A percentile compares a stretch with the other conserved stretches of the same genome.
These are phyloP conservation scores for Cutaneotrichosporon mucoides DNA, from an alignment of 1,284 basidiomycete genomes.

Conservation along the genomic window DNA sequence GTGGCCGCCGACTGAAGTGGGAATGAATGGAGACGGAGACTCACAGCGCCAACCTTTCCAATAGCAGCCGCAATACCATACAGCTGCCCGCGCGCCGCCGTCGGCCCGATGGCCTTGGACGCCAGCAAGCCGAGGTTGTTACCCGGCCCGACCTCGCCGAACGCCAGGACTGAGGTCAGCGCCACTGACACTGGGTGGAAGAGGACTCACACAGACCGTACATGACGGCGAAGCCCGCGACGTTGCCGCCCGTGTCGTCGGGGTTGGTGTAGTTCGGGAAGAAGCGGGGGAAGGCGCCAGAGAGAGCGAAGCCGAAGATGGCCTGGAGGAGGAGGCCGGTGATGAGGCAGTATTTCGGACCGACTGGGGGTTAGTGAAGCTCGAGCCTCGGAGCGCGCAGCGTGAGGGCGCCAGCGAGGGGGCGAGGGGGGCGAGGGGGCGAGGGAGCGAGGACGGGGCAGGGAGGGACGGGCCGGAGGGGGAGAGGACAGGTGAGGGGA, in stretches of 20 bases:
- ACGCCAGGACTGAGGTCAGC: conserved; percentile 67
- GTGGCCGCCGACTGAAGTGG: no score
- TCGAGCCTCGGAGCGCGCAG: no score
- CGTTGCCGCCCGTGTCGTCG: conserved; percentile 17
- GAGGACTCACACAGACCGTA: conserved; percentile 65
- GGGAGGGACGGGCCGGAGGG: no score
- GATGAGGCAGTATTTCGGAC: conserved; percentile 65
- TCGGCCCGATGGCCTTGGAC: conserved; percentile 70
- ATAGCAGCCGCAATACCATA: conserved; percentile 81
- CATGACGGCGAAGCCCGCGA: conserved; percentile 76
- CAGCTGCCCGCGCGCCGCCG: conserved; percentile 77
- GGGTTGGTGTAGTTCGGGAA: background rate
- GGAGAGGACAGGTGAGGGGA: no score
- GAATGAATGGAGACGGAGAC: background rate
- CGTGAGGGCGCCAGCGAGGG: no score
- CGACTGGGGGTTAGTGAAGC: conserved; percentile 15
- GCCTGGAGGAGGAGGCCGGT: conserved; percentile 66
- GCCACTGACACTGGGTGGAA: conserved; percentile 55
- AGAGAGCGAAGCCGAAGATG: conserved; percentile 80
- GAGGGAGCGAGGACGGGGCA: no score
- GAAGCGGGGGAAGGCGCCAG: conserved; percentile 61
- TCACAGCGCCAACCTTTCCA: conserved; percentile 73
- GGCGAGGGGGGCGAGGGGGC: no score
- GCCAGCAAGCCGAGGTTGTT: conserved; percentile 77
- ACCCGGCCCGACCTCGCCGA: conserved; percentile 66